Evolutionary conservation across 1,139 yeast genomes (phyloP).

Genomic region (Schizosaccharomyces versatilis): DNA sequence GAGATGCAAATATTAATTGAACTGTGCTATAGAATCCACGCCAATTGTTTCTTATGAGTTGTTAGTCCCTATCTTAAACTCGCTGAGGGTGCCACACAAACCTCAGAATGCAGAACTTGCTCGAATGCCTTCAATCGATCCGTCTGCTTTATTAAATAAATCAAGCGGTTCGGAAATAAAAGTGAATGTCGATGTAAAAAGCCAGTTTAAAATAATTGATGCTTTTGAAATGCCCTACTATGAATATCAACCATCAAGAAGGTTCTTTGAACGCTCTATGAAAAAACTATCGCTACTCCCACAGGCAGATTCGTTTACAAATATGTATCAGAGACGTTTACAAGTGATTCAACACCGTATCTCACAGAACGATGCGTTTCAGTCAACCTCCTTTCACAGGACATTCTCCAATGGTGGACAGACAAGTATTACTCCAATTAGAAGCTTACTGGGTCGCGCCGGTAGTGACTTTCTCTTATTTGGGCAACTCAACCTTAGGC

Average conservation of each 20-base stretch:
- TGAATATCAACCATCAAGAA: slow-evolving; percentile 40
- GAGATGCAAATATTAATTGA: background rate
- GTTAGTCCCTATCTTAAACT: slow-evolving; percentile 8
- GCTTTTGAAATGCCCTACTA: slow-evolving; percentile 47
- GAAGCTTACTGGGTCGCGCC: slow-evolving; percentile 67
- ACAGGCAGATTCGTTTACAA: slow-evolving; percentile 13
- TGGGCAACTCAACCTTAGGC: slow-evolving; percentile 47
- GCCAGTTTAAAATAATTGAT: slow-evolving; percentile 25
- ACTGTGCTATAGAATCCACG: slow-evolving; percentile 1
- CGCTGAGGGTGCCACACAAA: slow-evolving; percentile 7
- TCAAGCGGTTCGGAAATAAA: slow-evolving; percentile 1
- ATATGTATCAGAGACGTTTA: slow-evolving; percentile 25
- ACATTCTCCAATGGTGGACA: slow-evolving; percentile 18
- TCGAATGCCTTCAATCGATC: background rate
- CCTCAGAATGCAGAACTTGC: slow-evolving; percentile 6
- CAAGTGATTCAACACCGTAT: slow-evolving; percentile 45
- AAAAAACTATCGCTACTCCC: slow-evolving; percentile 13
- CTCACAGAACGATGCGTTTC: slow-evolving; percentile 54
- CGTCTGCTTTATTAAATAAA: slow-evolving; percentile 2
- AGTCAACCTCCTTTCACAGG: slow-evolving; percentile 23
- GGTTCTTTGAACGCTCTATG: slow-evolving; percentile 29
- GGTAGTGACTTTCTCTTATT: slow-evolving; percentile 54
- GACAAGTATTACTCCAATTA: slow-evolving; percentile 49
- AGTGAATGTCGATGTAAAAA: background rate
- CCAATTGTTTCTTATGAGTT: slow-evolving; percentile 9